A percentile compares a stretch with the other conserved stretches of the same genome.
These are phyloP conservation scores for Rhodotorula sp. DNA, from an alignment of 1,284 basidiomycete genomes.

Conservation along the genomic window DNA sequence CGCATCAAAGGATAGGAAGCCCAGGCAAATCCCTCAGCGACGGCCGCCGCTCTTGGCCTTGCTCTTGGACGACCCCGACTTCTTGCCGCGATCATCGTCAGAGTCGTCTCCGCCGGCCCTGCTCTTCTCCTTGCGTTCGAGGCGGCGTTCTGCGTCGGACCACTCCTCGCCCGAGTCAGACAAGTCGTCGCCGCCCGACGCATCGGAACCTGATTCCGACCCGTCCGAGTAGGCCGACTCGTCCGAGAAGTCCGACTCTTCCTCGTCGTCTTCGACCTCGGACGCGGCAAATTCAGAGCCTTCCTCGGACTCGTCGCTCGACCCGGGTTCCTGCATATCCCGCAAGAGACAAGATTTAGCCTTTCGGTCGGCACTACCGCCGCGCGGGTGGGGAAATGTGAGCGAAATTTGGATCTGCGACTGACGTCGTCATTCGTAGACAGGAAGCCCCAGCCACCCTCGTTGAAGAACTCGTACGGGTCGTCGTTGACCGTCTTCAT, in stretches of 20 bases:
- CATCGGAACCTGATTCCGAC: conserved; percentile 13
- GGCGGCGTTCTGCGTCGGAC: conserved; percentile 90
- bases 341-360: no score
- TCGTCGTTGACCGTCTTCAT: conserved; percentile 76
- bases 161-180: conserved; percentile 68
- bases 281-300: conserved; percentile 47
- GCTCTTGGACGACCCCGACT: conserved; percentile 19
- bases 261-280: conserved; percentile 44
- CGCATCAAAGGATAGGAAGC: no score
- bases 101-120: conserved; percentile 10
- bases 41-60: conserved; percentile 4
- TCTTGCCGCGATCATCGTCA: conserved; percentile 22
- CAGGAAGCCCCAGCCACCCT: conserved; percentile 93
- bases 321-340: conserved; percentile 45
- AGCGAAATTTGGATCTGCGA: neutral
- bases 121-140: conserved; percentile 61
- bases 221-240: conserved; percentile 50
- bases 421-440: conserved; percentile 59
- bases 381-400: no score
- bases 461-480: conserved; percentile 92
- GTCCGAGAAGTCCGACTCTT: conserved; percentile 46
- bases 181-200: conserved; percentile 38
- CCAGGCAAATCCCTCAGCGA: neutral
- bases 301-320: conserved; percentile 48
- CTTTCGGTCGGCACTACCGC: no score